A percentile compares a stretch with the other conserved stretches of the same genome.
phyloP scores from a whole-genome alignment of 495 filamentous ascomycete species.

The Hypoxylon fragiforme region DNA sequence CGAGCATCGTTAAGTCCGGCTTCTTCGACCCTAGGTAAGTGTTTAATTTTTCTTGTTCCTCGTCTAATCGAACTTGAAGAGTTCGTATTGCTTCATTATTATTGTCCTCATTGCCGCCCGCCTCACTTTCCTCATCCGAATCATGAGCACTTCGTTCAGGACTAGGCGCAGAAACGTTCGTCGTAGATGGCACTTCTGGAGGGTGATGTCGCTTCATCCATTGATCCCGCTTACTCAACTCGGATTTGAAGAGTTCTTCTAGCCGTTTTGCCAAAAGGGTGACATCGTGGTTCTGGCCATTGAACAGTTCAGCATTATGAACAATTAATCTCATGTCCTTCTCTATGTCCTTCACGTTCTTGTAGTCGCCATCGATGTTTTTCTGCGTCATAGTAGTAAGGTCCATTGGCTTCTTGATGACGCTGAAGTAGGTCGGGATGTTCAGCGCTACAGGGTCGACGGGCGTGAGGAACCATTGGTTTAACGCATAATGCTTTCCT shows the following conservation, averaged over 20 bases:
- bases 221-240: constrained; percentile 72
- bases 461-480: constrained; percentile 72
- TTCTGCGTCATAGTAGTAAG: constrained; percentile 75
- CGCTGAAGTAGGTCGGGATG: constrained; percentile 88
- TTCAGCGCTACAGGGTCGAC: constrained; percentile 94
- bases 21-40: constrained; percentile 69
- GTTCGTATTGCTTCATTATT: constrained; percentile 34
- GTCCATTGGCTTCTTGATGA: constrained; percentile 98
- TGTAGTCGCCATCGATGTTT: constrained; percentile 78
- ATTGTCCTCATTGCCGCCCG: constrained; percentile 39
- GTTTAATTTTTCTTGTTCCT: constrained; percentile 67
- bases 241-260: constrained; percentile 69
- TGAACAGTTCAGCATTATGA: constrained; percentile 89
- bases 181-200: constrained; percentile 48
- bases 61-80: constrained; percentile 48
- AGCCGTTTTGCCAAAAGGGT: constrained; percentile 69
- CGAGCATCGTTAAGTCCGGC: constrained; percentile 60
- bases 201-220: constrained; percentile 78
- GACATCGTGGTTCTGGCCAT: constrained; percentile 75
- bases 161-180: constrained; percentile 52
- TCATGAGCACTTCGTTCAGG: constrained; percentile 56
- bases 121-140: constrained; percentile 53
- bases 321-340: constrained; percentile 80
- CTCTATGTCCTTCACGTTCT: constrained; percentile 82
- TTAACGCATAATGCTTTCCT: constrained; percentile 64